Conservation (phyloP, 208 protist genomes). For the Lotmaria passim region DNA sequence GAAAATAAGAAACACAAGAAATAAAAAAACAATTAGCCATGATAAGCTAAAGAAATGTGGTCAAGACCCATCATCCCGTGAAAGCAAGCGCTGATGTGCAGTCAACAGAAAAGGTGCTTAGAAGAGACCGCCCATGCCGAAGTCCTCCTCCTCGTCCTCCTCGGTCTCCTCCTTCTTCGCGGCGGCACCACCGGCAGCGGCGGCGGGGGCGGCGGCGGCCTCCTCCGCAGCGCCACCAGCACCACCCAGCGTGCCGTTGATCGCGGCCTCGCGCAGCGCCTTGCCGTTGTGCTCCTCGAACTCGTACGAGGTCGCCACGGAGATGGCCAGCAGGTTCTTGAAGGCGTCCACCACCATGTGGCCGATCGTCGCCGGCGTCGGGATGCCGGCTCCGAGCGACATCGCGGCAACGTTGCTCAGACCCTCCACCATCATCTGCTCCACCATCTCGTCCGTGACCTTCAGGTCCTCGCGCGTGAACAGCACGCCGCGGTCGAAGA, state of each 20-base stretch:
- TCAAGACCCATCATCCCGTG: not conserved
- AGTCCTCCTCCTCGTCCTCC: no score
- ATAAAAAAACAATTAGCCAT: slow-evolving; percentile 8
- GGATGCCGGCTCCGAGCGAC: slow-evolving; percentile 95
- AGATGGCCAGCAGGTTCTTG: slow-evolving; percentile 97
- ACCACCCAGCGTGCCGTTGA: slow-evolving; percentile 82
- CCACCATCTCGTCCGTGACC: slow-evolving; percentile 94
- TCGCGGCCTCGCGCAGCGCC: slow-evolving; percentile 90
- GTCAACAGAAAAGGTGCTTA: slow-evolving; percentile 31
- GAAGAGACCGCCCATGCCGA: slow-evolving; percentile 87
- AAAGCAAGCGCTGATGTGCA: not conserved
- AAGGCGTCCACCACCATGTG: slow-evolving; percentile 96
- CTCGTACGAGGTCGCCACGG: slow-evolving; percentile 94
- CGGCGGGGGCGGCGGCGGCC: slow-evolving; percentile 45
- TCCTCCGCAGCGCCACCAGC: slow-evolving; percentile 68
- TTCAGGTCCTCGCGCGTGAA: slow-evolving; percentile 95
- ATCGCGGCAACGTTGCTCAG: slow-evolving; percentile 94
- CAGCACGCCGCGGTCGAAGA: slow-evolving; percentile 97
- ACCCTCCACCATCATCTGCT: slow-evolving; percentile 86
- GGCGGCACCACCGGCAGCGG: slow-evolving; percentile 47
- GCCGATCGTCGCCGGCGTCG: slow-evolving; percentile 95
- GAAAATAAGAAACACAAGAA: not conserved
- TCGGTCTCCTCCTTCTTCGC: no score
- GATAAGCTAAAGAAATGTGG: slow-evolving; percentile 2
- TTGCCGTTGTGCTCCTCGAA: slow-evolving; percentile 85